phyloP scores from a whole-genome alignment of 805 yeast genomes.

The Saturnispora silvae region DNA sequence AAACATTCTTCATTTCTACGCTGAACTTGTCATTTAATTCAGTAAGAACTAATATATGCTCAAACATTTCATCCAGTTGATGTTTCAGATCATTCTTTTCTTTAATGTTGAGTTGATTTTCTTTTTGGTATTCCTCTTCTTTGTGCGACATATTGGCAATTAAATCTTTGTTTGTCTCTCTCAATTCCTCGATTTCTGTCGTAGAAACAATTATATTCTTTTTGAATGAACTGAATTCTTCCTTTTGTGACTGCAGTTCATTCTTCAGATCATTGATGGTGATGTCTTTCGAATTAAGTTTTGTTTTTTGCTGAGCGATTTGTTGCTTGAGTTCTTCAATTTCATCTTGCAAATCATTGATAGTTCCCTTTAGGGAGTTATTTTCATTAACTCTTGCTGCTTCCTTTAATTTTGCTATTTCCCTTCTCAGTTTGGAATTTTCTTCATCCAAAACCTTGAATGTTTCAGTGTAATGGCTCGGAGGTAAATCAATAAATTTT shows the following conservation, averaged over 20 bases:
- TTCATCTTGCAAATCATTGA: slow-evolving; percentile 4
- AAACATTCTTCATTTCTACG: slow-evolving; percentile 16
- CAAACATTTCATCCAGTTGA: slow-evolving; percentile 41
- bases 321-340: slow-evolving; percentile 14
- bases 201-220: background rate
- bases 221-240: slow-evolving; percentile 11
- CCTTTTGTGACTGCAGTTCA: slow-evolving; percentile 11
- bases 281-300: background rate
- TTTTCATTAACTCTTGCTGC: slow-evolving; percentile 12
- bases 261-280: slow-evolving; percentile 2
- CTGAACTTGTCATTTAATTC: slow-evolving; percentile 28
- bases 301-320: slow-evolving; percentile 7
- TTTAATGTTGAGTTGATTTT: slow-evolving; percentile 37
- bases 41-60: slow-evolving; percentile 31
- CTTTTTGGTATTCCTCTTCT: slow-evolving; percentile 47
- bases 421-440: slow-evolving; percentile 15
- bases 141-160: slow-evolving; percentile 58
- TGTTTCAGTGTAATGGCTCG: slow-evolving; percentile 21
- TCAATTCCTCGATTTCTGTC: slow-evolving; percentile 9
- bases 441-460: slow-evolving; percentile 16
- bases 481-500: slow-evolving; percentile 20
- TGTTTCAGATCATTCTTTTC: slow-evolving; percentile 39
- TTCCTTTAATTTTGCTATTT: slow-evolving; percentile 12
- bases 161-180: slow-evolving; percentile 46
- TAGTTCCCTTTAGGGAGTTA: slow-evolving; percentile 8